Conservation (phyloP, 306 rosid genomes). For the Datisca glomerata region DNA sequence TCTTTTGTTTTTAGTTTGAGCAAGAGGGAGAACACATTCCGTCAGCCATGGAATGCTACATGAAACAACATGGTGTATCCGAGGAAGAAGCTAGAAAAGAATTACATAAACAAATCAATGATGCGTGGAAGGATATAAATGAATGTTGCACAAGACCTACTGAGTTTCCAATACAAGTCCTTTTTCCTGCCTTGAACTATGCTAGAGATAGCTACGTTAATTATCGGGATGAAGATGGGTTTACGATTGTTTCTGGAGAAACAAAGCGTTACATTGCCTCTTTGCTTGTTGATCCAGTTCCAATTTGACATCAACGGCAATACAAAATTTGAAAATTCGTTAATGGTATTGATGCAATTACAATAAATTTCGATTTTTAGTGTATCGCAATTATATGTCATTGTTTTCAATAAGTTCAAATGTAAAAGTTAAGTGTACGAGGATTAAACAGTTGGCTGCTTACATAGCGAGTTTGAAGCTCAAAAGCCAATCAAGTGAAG, state of each 20-base stretch:
- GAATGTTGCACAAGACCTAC: constrained; percentile 18
- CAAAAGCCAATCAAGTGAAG: no score
- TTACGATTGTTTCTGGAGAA: constrained; percentile 12
- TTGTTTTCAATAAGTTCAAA: no score
- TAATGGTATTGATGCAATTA: no score
- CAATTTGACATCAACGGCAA: no score
- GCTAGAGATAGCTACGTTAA: constrained; percentile 17
- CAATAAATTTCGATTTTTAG: no score
- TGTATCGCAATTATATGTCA: no score
- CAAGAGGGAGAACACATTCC: constrained; percentile 24
- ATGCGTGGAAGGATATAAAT: constrained; percentile 31
- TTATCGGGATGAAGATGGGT: constrained; percentile 23
- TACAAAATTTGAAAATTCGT: no score
- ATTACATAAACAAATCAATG: constrained; percentile 6
- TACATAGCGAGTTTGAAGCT: no score
- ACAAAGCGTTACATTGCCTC: constrained; percentile 11
- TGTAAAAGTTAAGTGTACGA: no score
- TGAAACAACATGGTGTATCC: constrained; percentile 12
- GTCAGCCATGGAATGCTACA: constrained; percentile 29
- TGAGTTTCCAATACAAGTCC: constrained; percentile 15
- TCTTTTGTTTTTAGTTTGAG: not conserved
- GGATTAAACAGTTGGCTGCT: no score
- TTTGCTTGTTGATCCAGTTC: constrained; percentile 16
- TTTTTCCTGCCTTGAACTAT: constrained; percentile 21
- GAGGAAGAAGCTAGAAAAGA: constrained; percentile 3